phyloP scores from a whole-genome alignment of 2,329 filamentous ascomycete species.

The Neonectria hederae region DNA sequence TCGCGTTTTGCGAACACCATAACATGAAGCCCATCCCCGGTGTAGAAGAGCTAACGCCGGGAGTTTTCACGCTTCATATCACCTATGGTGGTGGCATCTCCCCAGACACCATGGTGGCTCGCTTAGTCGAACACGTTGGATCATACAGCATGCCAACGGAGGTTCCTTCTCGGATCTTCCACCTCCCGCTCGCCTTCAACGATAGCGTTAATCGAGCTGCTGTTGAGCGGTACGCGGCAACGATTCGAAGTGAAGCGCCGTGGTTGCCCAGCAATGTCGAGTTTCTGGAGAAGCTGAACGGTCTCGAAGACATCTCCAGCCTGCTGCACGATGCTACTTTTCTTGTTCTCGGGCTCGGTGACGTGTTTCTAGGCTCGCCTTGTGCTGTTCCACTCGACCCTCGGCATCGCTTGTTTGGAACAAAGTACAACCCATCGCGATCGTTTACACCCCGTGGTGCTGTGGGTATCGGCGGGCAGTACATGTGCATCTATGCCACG shows the following conservation, averaged over 20 bases:
- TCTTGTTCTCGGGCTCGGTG: slow-evolving; percentile 50
- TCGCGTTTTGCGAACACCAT: slow-evolving; percentile 47
- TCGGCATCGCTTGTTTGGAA: slow-evolving; percentile 48
- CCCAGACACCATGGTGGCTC: slow-evolving; percentile 33
- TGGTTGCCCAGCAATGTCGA: slow-evolving; percentile 71
- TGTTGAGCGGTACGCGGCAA: slow-evolving; percentile 68
- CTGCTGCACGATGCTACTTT: slow-evolving; percentile 47
- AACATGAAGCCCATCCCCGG: slow-evolving; percentile 38
- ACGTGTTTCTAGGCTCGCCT: slow-evolving; percentile 52
- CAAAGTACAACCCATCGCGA: slow-evolving; percentile 51
- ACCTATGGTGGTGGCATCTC: slow-evolving; percentile 37
- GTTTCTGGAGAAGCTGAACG: slow-evolving; percentile 56
- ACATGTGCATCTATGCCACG: slow-evolving; percentile 52
- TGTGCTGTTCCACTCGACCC: slow-evolving; percentile 49
- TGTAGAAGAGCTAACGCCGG: slow-evolving; percentile 47
- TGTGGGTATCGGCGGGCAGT: slow-evolving; percentile 50
- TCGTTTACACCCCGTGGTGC: slow-evolving; percentile 49
- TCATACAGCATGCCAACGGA: slow-evolving; percentile 34
- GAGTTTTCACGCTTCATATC: slow-evolving; percentile 48
- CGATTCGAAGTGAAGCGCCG: slow-evolving; percentile 67
- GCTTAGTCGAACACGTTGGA: slow-evolving; percentile 35
- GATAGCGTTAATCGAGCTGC: slow-evolving; percentile 57
- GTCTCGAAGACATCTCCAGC: slow-evolving; percentile 40
- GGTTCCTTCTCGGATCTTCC: slow-evolving; percentile 45
- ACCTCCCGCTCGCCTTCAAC: slow-evolving; percentile 52